Conservation (phyloP, 352 stramenopile genomes). For the Peronosclerospora sorghi region DNA sequence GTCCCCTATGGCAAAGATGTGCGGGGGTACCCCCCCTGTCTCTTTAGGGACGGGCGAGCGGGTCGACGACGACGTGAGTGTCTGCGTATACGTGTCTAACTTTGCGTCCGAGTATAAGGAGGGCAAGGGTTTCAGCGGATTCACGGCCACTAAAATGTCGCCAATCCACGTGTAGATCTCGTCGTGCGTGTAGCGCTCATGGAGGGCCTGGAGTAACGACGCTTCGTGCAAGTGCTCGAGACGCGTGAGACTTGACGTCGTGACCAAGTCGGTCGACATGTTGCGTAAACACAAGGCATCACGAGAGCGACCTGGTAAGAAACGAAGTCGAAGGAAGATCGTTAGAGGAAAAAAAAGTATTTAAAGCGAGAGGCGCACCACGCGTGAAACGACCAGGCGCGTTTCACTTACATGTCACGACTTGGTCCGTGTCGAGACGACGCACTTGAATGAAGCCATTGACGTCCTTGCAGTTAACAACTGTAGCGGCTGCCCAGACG, state of each 20-base stretch:
- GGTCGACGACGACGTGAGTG: conserved; percentile 3
- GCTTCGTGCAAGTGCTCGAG: conserved; percentile 81
- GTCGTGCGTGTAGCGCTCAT: conserved; percentile 59
- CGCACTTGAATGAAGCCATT: conserved; percentile 34
- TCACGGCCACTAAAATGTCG: conserved; percentile 76
- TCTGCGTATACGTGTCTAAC: conserved; percentile 62
- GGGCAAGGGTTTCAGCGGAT: conserved; percentile 67
- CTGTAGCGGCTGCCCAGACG: conserved; percentile 57
- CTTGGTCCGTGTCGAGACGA: conserved; percentile 21
- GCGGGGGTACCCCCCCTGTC: conserved; percentile 36
- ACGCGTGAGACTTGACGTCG: conserved; percentile 54
- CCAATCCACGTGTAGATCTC: conserved; percentile 84
- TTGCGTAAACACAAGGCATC: conserved; percentile 63
- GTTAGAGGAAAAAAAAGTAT: background rate
- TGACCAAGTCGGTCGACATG: conserved; percentile 35
- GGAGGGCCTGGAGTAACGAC: conserved; percentile 68
- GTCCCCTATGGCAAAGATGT: conserved; percentile 86
- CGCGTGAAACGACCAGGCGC: background rate
- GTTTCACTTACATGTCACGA: conserved; percentile 28
- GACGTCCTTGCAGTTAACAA: conserved; percentile 54
- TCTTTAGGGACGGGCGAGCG: conserved; percentile 1
- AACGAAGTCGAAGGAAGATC: background rate
- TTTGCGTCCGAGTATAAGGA: conserved; percentile 42
- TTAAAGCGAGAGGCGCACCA: background rate
- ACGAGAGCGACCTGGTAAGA: conserved; percentile 17